Base-by-base conservation (phyloP, 1,284 basidiomycete species). In the Abortiporus biennis region DNA sequence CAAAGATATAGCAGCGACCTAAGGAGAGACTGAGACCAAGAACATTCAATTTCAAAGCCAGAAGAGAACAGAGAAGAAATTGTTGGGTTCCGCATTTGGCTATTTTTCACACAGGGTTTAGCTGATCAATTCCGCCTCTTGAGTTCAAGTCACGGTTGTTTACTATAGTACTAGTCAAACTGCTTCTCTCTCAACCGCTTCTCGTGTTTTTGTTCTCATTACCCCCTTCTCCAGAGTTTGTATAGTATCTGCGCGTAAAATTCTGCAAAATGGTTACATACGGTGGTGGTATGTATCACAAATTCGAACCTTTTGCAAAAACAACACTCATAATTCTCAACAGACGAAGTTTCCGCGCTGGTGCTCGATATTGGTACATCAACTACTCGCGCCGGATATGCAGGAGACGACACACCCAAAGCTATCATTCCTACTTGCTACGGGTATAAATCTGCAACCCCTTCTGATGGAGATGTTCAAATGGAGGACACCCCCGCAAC, bases 391-490 rank as follows among this genome's bases (percentile, higher is more conserved):
- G 92, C 91, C 17, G 96, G 96, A 36, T 96, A 95, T 63, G 95
- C 96, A 13, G 96, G 96, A 38, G 95, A 99, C 64, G 96, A 99
- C 59, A 81, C 89, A 12, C 96, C 96, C 22, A 92, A 93, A 63
- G 85, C 88, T 20, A 81, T 98, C 47, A 79, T 96, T 47, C 90
- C 96, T 1, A 89, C 93, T 1, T 77, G 81, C 42, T 98, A 92
- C 64, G 94, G 92, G 19, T 94, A 85, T 64, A 75, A 50, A 22
- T 47, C 54, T 9, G 52, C 55, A 6, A 22, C 38, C 3, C 23
- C 40, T 55, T 49, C 63, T 8, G 71, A 75, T 42, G 58, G 57
- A 33, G 79, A 88, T 54, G 67, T 82, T 6, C 47, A 67, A 25
- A 85, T 83, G 82, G 59, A 55, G 6, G 80, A 81, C 32, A 59